Conservation (phyloP, 1,284 basidiomycete species). For the Agaricales sp. region DNA sequence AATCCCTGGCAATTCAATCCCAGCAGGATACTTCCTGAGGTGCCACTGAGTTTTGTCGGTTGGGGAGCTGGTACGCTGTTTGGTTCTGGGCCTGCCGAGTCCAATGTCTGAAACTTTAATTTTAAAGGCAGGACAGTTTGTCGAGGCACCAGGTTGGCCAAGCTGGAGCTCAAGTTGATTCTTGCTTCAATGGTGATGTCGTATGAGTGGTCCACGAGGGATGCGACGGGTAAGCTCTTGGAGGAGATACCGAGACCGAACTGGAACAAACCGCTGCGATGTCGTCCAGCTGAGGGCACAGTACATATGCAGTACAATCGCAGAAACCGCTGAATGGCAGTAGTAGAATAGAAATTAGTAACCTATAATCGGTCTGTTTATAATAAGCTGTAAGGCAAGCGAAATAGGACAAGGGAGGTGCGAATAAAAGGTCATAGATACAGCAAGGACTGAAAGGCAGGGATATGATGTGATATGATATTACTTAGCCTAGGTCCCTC, state of each 20-base stretch:
- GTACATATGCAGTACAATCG: constrained; percentile 44
- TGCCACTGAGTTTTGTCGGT: constrained; percentile 53
- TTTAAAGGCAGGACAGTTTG: constrained; percentile 51
- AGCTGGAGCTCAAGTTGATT: constrained; percentile 59
- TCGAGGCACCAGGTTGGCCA: constrained; percentile 60
- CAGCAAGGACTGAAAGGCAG: no score
- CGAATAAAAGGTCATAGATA: no score
- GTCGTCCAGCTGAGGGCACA: constrained; percentile 43
- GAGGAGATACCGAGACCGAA: constrained; percentile 45
- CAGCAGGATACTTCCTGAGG: constrained; percentile 34
- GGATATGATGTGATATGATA: no score
- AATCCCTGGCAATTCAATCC: constrained; percentile 70
- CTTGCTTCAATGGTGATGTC: constrained; percentile 52
- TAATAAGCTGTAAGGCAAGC: no score
- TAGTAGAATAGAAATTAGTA: background rate
- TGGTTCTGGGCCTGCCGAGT: constrained; percentile 5
- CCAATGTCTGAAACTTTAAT: constrained; percentile 7
- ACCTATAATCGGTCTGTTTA: no score
- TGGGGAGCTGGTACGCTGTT: constrained; percentile 61
- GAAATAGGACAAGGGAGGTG: no score
- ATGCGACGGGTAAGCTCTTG: constrained; percentile 33
- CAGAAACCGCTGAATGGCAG: constrained; percentile 6
- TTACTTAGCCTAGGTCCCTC: no score
- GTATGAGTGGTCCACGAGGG: constrained; percentile 45
- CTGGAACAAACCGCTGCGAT: constrained; percentile 65